Evolutionary conservation across 1,139 yeast species (phyloP).

Genomic region (Chernovozyma aurita): DNA sequence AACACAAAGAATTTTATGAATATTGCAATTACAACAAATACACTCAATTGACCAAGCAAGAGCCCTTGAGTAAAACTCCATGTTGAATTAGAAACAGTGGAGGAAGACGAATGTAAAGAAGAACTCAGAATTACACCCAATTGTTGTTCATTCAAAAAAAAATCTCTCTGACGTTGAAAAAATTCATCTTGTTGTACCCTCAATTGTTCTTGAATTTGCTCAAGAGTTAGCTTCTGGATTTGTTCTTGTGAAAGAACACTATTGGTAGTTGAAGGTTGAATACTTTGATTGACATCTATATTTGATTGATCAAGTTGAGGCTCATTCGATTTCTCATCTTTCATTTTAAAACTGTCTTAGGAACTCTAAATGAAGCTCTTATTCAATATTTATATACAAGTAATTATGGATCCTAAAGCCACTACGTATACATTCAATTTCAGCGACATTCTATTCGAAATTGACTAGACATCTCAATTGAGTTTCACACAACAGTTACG

Average conservation of each 20-base stretch:
- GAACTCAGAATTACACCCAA: neutral
- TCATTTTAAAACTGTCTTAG: too few species aligned
- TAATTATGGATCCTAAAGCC: too few species aligned
- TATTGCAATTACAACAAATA: conserved; percentile 65
- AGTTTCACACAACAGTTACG: too few species aligned
- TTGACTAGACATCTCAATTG: too few species aligned
- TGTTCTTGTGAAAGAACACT: conserved; percentile 1
- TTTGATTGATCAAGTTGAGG: too few species aligned
- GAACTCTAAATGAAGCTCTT: too few species aligned
- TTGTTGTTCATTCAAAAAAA: conserved; percentile 10
- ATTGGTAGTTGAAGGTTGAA: neutral
- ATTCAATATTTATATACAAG: too few species aligned
- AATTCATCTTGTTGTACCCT: conserved; percentile 30
- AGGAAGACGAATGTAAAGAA: neutral
- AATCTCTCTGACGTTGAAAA: conserved; percentile 26
- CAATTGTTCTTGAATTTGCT: conserved; percentile 27
- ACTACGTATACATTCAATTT: too few species aligned
- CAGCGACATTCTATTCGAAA: too few species aligned
- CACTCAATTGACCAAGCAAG: conserved; percentile 81
- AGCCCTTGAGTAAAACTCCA: conserved; percentile 79
- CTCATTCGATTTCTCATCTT: too few species aligned
- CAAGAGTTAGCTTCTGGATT: conserved; percentile 7
- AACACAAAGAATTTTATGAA: conserved; percentile 87
- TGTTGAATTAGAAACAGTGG: neutral
- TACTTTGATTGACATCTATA: too few species aligned